Percentiles rank a stretch among this genome's conserved stretches.
Evolutionary conservation across 768 basidiomycete species (phyloP).

Genomic region (Kwoniella heveanensis): DNA sequence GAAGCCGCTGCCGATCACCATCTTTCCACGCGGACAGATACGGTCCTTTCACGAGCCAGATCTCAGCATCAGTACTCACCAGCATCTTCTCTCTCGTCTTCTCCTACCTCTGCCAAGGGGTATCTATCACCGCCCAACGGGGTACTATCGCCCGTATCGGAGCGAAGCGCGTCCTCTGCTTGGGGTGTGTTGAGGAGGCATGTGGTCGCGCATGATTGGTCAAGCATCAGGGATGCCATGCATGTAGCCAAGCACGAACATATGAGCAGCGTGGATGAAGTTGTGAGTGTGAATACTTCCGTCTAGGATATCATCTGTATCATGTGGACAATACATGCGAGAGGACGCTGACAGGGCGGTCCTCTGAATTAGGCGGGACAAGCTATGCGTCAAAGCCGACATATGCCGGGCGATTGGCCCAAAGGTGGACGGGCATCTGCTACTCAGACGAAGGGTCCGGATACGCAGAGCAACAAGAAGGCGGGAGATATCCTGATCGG

Average conservation of each 20-base stretch:
- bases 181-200: conserved; percentile 56
- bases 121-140: conserved; percentile 13
- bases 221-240: conserved; percentile 59
- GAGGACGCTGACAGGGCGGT: no score
- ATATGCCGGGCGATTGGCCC: conserved; percentile 18
- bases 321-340: no score
- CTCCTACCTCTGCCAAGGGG: conserved; percentile 18
- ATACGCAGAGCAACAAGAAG: not conserved
- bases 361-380: conserved; percentile 22
- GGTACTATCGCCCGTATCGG: conserved; percentile 17
- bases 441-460: conserved; percentile 3
- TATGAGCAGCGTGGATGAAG: conserved; percentile 76
- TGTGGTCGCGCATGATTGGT: conserved; percentile 58
- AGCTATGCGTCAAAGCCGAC: conserved; percentile 18
- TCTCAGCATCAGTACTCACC: conserved; percentile 30
- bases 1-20: conserved; percentile 55
- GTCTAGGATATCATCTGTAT: no score
- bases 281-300: conserved; percentile 60
- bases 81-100: conserved; percentile 11
- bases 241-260: conserved; percentile 68
- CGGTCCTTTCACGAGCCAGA: conserved; percentile 40
- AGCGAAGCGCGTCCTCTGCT: conserved; percentile 16
- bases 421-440: not conserved
- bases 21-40: conserved; percentile 43
- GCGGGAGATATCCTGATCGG: conserved; percentile 11